Evolutionary conservation across 169 alveolate genomes (phyloP).

Genomic region (Amoebophrya sp.): DNA sequence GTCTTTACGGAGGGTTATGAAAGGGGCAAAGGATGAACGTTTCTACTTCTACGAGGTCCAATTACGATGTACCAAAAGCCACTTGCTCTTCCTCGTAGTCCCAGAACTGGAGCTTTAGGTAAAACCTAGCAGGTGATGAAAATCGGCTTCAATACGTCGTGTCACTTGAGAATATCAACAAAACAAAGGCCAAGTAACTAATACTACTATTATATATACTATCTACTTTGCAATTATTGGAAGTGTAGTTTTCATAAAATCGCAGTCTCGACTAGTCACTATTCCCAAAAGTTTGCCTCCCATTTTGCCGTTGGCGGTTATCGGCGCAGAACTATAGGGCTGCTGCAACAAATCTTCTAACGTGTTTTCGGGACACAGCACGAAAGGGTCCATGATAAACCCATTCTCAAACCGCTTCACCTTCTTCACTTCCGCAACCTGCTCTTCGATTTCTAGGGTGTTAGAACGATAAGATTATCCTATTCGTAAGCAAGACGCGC

Average conservation of each 20-base stretch:
- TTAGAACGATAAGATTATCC: too few relatives aligned
- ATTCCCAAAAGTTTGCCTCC: slow-evolving; percentile 72
- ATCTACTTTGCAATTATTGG: slow-evolving; percentile 47
- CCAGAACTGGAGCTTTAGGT: too few relatives aligned
- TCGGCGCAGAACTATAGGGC: slow-evolving; percentile 66
- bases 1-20: too few relatives aligned
- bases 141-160: too few relatives aligned
- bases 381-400: slow-evolving; percentile 71
- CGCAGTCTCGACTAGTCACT: slow-evolving; percentile 61
- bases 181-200: too few relatives aligned
- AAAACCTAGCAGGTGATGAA: too few relatives aligned
- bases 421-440: slow-evolving; percentile 67
- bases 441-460: slow-evolving; percentile 62
- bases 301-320: slow-evolving; percentile 66
- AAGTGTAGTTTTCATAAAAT: slow-evolving; percentile 55
- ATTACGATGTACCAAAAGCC: too few relatives aligned
- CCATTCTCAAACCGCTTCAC: slow-evolving; percentile 79
- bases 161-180: too few relatives aligned
- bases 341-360: slow-evolving; percentile 62
- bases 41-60: not conserved
- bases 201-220: too few relatives aligned
- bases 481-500: too few relatives aligned
- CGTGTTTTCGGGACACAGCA: slow-evolving; percentile 67
- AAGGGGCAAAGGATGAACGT: not conserved
- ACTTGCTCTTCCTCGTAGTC: too few relatives aligned